phyloP scores from a whole-genome alignment of 306 rosid species.

The Glycine tomentella region DNA sequence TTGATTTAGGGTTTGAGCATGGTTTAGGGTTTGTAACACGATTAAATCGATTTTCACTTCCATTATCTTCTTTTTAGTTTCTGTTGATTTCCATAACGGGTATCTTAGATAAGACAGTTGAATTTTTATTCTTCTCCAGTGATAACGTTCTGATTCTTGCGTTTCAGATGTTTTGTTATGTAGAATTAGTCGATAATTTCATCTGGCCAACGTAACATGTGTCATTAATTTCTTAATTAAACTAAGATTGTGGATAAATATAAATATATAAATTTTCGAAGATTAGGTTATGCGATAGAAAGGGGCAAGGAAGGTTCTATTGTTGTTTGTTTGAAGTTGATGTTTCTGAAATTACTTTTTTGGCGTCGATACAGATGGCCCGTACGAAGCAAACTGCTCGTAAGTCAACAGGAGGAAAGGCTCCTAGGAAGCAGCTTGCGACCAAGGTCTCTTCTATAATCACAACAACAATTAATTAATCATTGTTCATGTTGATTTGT shows the following conservation, averaged over 20 bases:
- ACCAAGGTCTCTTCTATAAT: constrained; percentile 65
- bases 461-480: too few relatives aligned
- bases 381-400: constrained; percentile 99
- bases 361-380: constrained; percentile 65
- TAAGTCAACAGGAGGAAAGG: constrained; percentile 95
- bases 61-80: too few relatives aligned
- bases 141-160: not conserved
- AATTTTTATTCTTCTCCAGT: not conserved
- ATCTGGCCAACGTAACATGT: not conserved
- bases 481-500: too few relatives aligned
- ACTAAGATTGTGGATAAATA: too few relatives aligned
- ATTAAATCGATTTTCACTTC: too few relatives aligned
- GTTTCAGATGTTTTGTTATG: not conserved
- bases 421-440: constrained; percentile 98
- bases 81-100: not conserved
- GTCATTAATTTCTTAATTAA: not conserved
- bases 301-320: not conserved
- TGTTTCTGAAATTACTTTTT: not conserved
- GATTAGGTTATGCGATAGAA: not conserved
- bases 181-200: not conserved
- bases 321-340: not conserved
- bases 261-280: not conserved
- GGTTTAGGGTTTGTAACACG: too few relatives aligned
- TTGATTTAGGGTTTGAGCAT: too few relatives aligned
- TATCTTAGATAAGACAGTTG: not conserved